phyloP scores from a whole-genome alignment of 805 yeast species.

The Debaryomyces maramus region DNA sequence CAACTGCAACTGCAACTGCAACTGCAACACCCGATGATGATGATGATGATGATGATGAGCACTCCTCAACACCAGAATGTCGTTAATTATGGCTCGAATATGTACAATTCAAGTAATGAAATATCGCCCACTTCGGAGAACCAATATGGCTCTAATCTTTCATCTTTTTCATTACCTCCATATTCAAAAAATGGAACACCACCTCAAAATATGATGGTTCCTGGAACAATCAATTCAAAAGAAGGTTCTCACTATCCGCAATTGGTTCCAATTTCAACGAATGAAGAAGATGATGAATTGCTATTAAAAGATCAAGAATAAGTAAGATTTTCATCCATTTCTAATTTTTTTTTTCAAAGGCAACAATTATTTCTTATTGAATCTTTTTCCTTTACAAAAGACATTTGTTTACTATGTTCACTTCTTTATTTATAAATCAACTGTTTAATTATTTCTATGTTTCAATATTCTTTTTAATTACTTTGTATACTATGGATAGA shows the following conservation, averaged over 20 bases:
- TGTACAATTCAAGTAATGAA: slow-evolving; percentile 16
- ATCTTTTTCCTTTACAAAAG: neutral
- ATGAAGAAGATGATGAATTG: slow-evolving; percentile 3
- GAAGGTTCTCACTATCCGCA: neutral
- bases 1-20: slow-evolving; percentile 13
- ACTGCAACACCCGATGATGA: slow-evolving; percentile 21
- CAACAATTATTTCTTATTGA: neutral
- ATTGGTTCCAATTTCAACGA: neutral
- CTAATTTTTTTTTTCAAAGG: neutral
- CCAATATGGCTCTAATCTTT: slow-evolving; percentile 10
- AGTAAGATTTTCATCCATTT: neutral
- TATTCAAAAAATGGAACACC: slow-evolving; percentile 5
- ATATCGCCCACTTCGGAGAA: slow-evolving; percentile 13
- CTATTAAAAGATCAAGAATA: slow-evolving; percentile 8
- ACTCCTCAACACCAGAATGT: slow-evolving; percentile 42
- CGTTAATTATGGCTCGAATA: slow-evolving; percentile 20
- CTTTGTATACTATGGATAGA: slow-evolving; percentile 1
- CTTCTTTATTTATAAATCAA: neutral
- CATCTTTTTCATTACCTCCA: slow-evolving; percentile 13
- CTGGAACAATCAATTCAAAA: neutral
- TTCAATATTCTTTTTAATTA: slow-evolving; percentile 1
- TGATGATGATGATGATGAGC: slow-evolving; percentile 45
- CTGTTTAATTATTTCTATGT: neutral
- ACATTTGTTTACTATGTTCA: neutral
- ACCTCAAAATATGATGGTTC: neutral